phyloP scores from a whole-genome alignment of 306 rosid species.

The Pterocarpus santalinus region DNA sequence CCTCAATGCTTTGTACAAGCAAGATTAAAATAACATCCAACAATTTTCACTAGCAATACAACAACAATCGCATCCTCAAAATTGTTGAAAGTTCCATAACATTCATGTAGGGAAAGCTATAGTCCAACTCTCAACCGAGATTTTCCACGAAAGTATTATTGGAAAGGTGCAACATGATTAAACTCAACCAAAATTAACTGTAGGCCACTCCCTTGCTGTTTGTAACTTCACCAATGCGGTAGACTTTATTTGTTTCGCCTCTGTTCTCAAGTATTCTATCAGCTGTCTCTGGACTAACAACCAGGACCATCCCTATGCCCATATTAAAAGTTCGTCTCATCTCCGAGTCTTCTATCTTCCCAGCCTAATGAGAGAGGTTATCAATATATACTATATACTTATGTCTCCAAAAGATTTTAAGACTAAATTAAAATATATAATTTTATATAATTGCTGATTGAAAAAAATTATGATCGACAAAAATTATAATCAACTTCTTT shows the following conservation, averaged over 20 bases:
- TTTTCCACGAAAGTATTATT: conserved; percentile 3
- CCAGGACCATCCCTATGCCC: conserved; percentile 97
- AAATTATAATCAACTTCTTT: not conserved
- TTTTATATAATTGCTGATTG: not conserved
- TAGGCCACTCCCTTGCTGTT: conserved; percentile 68
- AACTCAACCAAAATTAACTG: conserved; percentile 28
- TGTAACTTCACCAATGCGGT: conserved; percentile 78
- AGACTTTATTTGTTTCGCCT: conserved; percentile 49
- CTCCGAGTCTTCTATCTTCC: conserved; percentile 73
- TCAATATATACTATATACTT: conserved; percentile 2
- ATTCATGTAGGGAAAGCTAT: conserved; percentile 22
- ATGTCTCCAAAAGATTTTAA: conserved; percentile 24
- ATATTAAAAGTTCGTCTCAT: conserved; percentile 88
- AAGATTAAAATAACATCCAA: not conserved
- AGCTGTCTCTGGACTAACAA: conserved; percentile 72
- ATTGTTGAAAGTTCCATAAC: not conserved
- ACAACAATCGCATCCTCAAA: not conserved
- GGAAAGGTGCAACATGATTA: conserved; percentile 22
- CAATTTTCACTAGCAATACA: conserved; percentile 1
- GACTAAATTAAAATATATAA: not conserved
- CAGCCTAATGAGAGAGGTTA: conserved; percentile 61
- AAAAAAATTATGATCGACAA: not conserved
- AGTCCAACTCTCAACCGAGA: not conserved
- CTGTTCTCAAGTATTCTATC: conserved; percentile 57
- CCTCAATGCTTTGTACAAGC: not conserved